Evolutionary conservation across 371 early-diverging fungal species (phyloP), one percentile per base, ranked within the genome.

Genomic region (Thermomucor indicae-seudaticae): DNA sequence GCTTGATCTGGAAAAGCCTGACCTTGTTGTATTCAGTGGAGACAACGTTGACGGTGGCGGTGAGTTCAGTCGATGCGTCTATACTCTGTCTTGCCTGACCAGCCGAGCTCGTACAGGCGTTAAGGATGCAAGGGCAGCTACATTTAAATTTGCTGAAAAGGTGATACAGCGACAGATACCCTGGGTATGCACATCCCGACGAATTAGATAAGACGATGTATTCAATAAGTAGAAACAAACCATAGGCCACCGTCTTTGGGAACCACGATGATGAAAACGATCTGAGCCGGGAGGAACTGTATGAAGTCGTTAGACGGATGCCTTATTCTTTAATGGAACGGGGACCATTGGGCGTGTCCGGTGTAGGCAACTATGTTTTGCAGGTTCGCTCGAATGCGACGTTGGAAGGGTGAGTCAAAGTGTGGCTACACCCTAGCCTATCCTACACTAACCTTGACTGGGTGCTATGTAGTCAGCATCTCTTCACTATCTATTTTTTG

Each of bases 251-350:
- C 34, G 54, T 79, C 2, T 80, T 77, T 60, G 83, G 83, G 6
- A 78, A 79, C 37, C 76, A 79, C 31, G 83, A 83, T 49, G 72
- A 80, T 29, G 69, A 67, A 43, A 70, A 63, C 25, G 78, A 78
- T 49, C 53, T 75, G 10, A 60, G 66, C 0, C 59, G 78, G 6
- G 80, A 79, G 31, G 80, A 79, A 30, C 53, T 79, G 51, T 58
- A 70, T n/a, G 61, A 65, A 12, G 66, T 70, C 12, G 73, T 67
- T 34, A 60, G 54, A 16, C 60, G 61, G 32, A 60, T 79, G 50
- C 77, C 80, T 1, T 79, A 66, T 43, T 72, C 72, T 17, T 44
- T 77, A 2, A 69, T 61, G 0, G 57, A 75, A 38, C 62, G 68
- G 4, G 78, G 78, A 3, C 78, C 74, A 3, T 23, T 73, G 1